Conservation (phyloP, 2,329 filamentous ascomycete species). For the Sporothrix pallida region DNA sequence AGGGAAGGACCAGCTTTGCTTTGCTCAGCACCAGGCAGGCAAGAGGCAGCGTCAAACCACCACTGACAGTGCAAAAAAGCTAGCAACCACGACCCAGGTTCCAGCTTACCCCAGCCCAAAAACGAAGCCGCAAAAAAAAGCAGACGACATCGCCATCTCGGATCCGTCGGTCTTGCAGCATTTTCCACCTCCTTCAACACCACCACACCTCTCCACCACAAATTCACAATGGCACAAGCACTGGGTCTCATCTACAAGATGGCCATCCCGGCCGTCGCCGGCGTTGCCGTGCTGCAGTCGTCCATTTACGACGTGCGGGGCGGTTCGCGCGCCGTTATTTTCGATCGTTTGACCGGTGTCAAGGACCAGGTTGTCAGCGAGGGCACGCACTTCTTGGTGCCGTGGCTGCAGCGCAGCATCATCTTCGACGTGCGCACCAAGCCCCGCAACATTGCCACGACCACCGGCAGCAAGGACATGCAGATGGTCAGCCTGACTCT, state of each 20-base stretch:
- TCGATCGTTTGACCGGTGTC: conserved; percentile 90
- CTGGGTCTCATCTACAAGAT: conserved; percentile 68
- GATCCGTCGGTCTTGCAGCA: conserved; percentile 2
- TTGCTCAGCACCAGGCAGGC: conserved; percentile 7
- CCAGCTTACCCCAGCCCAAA: background rate
- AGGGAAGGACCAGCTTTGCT: background rate
- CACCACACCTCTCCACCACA: background rate
- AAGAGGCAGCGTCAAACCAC: conserved; percentile 26
- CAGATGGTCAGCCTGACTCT: conserved; percentile 99
- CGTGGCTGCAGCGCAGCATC: conserved; percentile 94
- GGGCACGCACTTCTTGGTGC: conserved; percentile 94
- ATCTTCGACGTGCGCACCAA: conserved; percentile 97
- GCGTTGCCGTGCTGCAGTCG: conserved; percentile 70
- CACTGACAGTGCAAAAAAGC: conserved; percentile 10
- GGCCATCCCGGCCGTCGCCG: conserved; percentile 76
- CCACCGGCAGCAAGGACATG: conserved; percentile 96
- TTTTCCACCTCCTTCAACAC: background rate
- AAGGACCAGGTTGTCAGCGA: conserved; percentile 93
- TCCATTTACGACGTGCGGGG: conserved; percentile 97
- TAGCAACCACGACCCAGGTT: background rate
- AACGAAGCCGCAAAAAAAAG: conserved; percentile 26
- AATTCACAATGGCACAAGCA: conserved; percentile 57
- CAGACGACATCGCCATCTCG: conserved; percentile 17
- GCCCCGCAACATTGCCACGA: conserved; percentile 96
- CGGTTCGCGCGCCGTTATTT: conserved; percentile 94